Conservation (phyloP, 805 yeast species). For the Nadsonia fulvescens region DNA sequence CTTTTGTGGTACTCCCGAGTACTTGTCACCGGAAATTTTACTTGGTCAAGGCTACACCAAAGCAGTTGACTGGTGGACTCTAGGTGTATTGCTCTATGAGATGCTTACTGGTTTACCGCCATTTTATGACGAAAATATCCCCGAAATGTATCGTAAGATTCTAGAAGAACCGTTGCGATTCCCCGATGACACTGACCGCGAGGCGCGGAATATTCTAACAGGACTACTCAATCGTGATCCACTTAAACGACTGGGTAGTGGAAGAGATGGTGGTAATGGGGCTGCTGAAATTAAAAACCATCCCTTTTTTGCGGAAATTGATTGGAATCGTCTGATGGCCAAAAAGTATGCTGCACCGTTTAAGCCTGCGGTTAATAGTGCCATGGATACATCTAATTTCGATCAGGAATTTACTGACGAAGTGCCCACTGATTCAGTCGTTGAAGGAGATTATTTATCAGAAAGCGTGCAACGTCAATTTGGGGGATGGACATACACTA, state of each 20-base stretch:
- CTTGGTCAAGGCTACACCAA: constrained; percentile 89
- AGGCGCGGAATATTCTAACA: constrained; percentile 64
- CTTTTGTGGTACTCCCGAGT: constrained; percentile 96
- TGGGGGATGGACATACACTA: constrained; percentile 91
- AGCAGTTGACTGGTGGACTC: constrained; percentile 97
- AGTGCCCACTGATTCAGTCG: constrained; percentile 87
- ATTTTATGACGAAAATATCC: constrained; percentile 84
- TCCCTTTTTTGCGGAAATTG: constrained; percentile 73
- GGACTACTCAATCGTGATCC: constrained; percentile 79
- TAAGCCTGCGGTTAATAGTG: constrained; percentile 75
- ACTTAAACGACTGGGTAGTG: constrained; percentile 45
- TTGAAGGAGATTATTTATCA: constrained; percentile 75
- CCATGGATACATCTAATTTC: constrained; percentile 76
- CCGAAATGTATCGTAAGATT: constrained; percentile 86
- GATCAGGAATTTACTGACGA: constrained; percentile 78
- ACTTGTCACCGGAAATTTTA: constrained; percentile 84
- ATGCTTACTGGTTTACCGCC: constrained; percentile 97
- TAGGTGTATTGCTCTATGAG: constrained; percentile 83
- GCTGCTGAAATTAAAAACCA: constrained; percentile 73
- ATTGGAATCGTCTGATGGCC: constrained; percentile 66
- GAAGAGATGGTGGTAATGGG: constrained; percentile 71
- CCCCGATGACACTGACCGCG: constrained; percentile 73
- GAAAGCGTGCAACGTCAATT: constrained; percentile 92
- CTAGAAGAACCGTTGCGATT: constrained; percentile 75
- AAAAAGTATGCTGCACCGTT: constrained; percentile 92